Evolutionary conservation across 169 alveolate genomes (phyloP), one percentile per base, ranked within the genome.

Genomic region (Plasmodium fragile): DNA sequence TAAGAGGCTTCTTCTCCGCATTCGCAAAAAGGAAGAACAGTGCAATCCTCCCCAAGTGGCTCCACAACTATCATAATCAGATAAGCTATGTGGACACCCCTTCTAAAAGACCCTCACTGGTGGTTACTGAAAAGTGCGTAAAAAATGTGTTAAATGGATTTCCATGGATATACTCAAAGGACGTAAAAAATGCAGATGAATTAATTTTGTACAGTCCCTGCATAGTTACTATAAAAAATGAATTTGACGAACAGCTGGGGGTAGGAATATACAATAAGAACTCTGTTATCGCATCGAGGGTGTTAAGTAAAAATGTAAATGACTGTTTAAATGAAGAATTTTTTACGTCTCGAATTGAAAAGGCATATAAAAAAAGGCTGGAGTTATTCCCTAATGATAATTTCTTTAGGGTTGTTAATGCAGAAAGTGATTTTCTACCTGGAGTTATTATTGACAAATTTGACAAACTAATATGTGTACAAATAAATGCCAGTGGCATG

Each of bases 391-490:
- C 79, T 2, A 91, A 91, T 55, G 92, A 81, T 43, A 80, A 91
- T n/a, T 93, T 87, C 82, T 93, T 73, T 49, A 91, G 96, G 5
- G 95, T 93, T 53, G 92, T 83, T 28, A 93, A 94, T 81, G 96
- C 94, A 28, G 96, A 94, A 65, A 90, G 94, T 81, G 96, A 94
- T 72, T 87, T 55, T 45, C 73, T 94, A 53, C 96, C 96, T 4
- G 96, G 96, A 25, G 72, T 94, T 55, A 65, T 94, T 13, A 83
- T 94, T 22, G 96, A 94, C 82, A 93, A 92, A 92, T 93, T 79
- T 72, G 80, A 84, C 39, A 78, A 75, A 3, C 43, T 89, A 39
- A 8, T 83, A 28, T 82, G 90, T 59, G 90, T 93, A 13, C 94
- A 85, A 59, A 36, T 93, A 70, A 93, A 93, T 77, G 92, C 96